Percentiles rank a stretch among this genome's conserved stretches.
These are phyloP conservation scores for Xerocomus potaroensis DNA, from an alignment of 768 basidiomycete genomes.

Conservation along the genomic window DNA sequence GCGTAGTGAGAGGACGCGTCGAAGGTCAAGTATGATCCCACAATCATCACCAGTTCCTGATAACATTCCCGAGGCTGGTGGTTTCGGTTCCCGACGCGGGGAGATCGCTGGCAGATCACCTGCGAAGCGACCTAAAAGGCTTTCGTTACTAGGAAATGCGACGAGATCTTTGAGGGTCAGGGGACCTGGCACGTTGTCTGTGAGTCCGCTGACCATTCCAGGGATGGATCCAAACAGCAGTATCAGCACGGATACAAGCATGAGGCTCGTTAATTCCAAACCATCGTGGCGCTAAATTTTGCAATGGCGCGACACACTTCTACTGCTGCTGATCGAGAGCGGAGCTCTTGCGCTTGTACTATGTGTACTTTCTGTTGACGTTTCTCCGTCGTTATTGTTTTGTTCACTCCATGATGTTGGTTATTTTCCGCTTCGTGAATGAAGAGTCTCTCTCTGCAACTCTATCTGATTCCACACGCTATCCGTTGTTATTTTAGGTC, in stretches of 20 bases:
- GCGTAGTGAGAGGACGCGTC: conserved; percentile 65
- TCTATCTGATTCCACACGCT: conserved; percentile 14
- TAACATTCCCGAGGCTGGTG: conserved; percentile 31
- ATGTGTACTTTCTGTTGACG: conserved; percentile 9
- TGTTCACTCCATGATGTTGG: conserved; percentile 17
- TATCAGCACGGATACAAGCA: conserved; percentile 45
- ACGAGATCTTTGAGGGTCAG: conserved; percentile 35
- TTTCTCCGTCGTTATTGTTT: conserved; percentile 9
- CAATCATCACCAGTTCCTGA: conserved; percentile 48
- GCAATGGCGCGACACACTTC: conserved; percentile 2
- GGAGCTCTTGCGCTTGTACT: conserved; percentile 16
- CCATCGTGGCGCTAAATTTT: conserved; percentile 56
- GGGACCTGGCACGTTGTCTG: conserved; percentile 29
- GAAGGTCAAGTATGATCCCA: conserved; percentile 82
- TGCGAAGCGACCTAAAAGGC: conserved; percentile 53
- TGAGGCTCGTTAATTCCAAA: conserved; percentile 36
- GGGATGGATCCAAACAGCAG: conserved; percentile 41
- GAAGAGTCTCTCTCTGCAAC: conserved; percentile 2
- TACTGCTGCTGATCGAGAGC: conserved; percentile 9
- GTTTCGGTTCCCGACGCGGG: conserved; percentile 40
- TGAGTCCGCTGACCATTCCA: conserved; percentile 28
- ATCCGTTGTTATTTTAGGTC: conserved; percentile 25
- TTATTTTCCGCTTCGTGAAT: conserved; percentile 4
- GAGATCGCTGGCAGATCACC: conserved; percentile 46
- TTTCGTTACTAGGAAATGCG: conserved; percentile 46